These are phyloP conservation scores for Aspergillus sp. DNA, from an alignment of 2,329 filamentous ascomycete species.

Conservation along the genomic window DNA sequence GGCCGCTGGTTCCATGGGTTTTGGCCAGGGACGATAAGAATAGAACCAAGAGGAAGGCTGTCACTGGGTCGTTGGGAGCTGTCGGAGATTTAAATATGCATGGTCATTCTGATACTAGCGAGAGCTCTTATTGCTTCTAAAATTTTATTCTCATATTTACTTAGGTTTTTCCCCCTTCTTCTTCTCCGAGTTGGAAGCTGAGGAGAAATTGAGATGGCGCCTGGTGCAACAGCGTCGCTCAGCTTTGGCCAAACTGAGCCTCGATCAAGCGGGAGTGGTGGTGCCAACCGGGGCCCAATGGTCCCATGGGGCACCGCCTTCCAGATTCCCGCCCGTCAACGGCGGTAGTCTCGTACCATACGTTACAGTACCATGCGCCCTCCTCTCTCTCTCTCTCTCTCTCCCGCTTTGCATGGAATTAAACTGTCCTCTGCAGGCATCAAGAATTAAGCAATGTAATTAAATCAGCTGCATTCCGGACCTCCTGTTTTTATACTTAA, in stretches of 20 bases:
- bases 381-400: background rate
- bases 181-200: background rate
- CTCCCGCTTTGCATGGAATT: background rate
- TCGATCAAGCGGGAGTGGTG: background rate
- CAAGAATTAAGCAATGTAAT: background rate
- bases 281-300: too few species aligned
- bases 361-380: background rate
- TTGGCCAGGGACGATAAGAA: constrained; percentile 7
- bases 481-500: background rate
- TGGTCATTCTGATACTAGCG: background rate
- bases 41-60: background rate
- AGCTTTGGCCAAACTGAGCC: background rate
- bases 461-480: background rate
- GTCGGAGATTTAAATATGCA: background rate
- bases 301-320: constrained; percentile 7
- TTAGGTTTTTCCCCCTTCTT: too few species aligned
- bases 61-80: background rate
- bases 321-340: background rate
- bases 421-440: background rate
- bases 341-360: background rate
- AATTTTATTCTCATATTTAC: background rate
- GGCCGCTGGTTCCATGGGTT: constrained; percentile 8
- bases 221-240: background rate
- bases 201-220: background rate
- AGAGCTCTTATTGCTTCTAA: background rate